These are phyloP conservation scores for Phytophthora hybrid DNA, from an alignment of 352 stramenopile genomes.

Conservation along the genomic window DNA sequence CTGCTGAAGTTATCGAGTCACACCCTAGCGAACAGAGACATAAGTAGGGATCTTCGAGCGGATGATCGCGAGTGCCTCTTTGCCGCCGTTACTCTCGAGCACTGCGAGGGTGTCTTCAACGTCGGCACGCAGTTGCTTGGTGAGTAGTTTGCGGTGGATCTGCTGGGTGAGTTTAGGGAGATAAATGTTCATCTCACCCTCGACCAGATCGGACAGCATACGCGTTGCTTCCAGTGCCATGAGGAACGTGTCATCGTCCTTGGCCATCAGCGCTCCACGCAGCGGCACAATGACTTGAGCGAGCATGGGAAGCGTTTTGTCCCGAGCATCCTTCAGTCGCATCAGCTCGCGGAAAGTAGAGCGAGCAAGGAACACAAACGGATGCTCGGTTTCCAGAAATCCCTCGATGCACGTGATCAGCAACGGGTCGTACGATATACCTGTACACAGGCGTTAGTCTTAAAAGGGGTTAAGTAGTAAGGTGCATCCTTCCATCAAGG, in stretches of 20 bases:
- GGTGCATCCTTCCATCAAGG: background rate
- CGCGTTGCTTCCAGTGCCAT: slow-evolving; percentile 75
- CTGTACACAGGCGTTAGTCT: slow-evolving; percentile 15
- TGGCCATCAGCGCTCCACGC: slow-evolving; percentile 67
- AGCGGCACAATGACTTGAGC: slow-evolving; percentile 70
- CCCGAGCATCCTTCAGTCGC: slow-evolving; percentile 62
- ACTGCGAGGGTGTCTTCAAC: slow-evolving; percentile 74
- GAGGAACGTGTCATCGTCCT: slow-evolving; percentile 77
- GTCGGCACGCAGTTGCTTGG: slow-evolving; percentile 58
- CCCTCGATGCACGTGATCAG: slow-evolving; percentile 79
- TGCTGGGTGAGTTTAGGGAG: slow-evolving; percentile 79
- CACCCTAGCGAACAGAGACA: slow-evolving; percentile 55
- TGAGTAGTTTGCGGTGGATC: slow-evolving; percentile 77
- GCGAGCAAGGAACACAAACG: slow-evolving; percentile 82
- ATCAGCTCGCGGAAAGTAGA: slow-evolving; percentile 80
- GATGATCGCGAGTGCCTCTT: slow-evolving; percentile 79
- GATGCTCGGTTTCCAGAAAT: slow-evolving; percentile 79
- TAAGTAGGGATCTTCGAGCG: slow-evolving; percentile 85
- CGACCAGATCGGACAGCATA: slow-evolving; percentile 67
- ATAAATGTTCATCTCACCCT: slow-evolving; percentile 81
- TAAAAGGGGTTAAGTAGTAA: background rate
- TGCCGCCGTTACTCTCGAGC: slow-evolving; percentile 78
- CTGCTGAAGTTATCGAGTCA: background rate
- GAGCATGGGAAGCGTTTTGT: slow-evolving; percentile 67
- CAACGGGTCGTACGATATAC: slow-evolving; percentile 68